Percentiles rank a stretch among this genome's conserved stretches.
These are phyloP conservation scores for Graphilbum fragrans DNA, from an alignment of 2,329 filamentous ascomycete genomes.

Conservation along the genomic window DNA sequence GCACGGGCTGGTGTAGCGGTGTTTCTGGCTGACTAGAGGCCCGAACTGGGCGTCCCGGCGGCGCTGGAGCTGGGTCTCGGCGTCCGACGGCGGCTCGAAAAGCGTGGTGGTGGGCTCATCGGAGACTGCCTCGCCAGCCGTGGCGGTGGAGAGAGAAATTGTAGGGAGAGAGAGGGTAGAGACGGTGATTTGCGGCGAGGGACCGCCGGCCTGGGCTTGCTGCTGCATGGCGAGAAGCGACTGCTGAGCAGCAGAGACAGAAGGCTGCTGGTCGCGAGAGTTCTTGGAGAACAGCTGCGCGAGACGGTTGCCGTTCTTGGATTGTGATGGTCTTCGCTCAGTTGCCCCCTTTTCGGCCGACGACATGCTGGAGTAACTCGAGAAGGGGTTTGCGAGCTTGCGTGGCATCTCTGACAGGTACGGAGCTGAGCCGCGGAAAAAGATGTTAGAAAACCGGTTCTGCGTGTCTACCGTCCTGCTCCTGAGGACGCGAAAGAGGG, in stretches of 20 bases:
- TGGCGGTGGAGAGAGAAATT: slow-evolving; percentile 83
- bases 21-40: slow-evolving; percentile 65
- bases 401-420: slow-evolving; percentile 37
- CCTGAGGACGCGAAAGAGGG: neutral
- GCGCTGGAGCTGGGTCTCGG: slow-evolving; percentile 64
- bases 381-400: slow-evolving; percentile 46
- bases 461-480: too few species aligned
- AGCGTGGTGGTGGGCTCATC: slow-evolving; percentile 64
- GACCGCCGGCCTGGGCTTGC: slow-evolving; percentile 32
- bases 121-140: slow-evolving; percentile 58
- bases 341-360: slow-evolving; percentile 34
- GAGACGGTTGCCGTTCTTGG: slow-evolving; percentile 59
- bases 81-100: slow-evolving; percentile 78
- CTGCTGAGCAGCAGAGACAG: slow-evolving; percentile 46
- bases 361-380: slow-evolving; percentile 33
- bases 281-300: slow-evolving; percentile 79
- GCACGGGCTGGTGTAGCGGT: slow-evolving; percentile 83
- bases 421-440: neutral
- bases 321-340: slow-evolving; percentile 47
- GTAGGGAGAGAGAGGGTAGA: slow-evolving; percentile 72
- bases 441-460: neutral
- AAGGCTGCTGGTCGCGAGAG: slow-evolving; percentile 45
- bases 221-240: slow-evolving; percentile 57
- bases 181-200: slow-evolving; percentile 53
- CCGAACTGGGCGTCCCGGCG: slow-evolving; percentile 85